Evolutionary conservation across 805 yeast species (phyloP), one percentile per base, ranked within the genome.

Genomic region (Cyberlindnera euphorbiae): DNA sequence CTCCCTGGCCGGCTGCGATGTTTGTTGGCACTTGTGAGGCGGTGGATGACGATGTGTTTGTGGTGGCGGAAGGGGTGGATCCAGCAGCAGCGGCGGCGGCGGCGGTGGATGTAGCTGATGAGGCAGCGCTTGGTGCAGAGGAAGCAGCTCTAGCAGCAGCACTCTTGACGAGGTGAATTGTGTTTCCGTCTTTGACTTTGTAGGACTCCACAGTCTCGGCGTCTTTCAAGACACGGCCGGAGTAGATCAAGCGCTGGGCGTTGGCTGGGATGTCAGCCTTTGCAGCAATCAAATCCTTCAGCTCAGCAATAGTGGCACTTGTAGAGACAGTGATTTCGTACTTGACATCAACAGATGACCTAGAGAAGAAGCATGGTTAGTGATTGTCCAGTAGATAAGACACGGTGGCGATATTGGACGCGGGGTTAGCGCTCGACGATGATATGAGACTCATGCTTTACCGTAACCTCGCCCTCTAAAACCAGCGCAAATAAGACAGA

Each of bases 181-280:
- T 81, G 58, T 86, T 94, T 18, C 94, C 96, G 38, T 75, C 64
- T 60, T 85, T 85, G 55, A 90, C 76, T 58, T 86, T 86, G 66
- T 90, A 90, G 4, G 76, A 65, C 13, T 70, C 79, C 8, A 90
- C 61, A 6, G 84, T 73, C 48, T 89, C 93, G 25, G 66, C 68
- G 54, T 90, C 96, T 60, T 89, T 89, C 55, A 90, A 72, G 23
- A 93, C 95, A 49, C 90, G 82, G 27, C 98, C 98, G 3, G 96
- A 84, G 64, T 84, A 90, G 54, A 90, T 89, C 56, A 90, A 71
- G 41, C 97, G 73, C 63, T 89, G 97, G 42, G 82, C 75, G n/a
- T 71, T 82, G 1, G 75, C 77, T 5, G 95, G 81, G 29, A 88
- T 68, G 16, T 75, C 80, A 6, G 88, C 62, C 41, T 68, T 72